Evolutionary conservation across 441 rosid species (phyloP).

Genomic region (Mallotus japonicus): DNA sequence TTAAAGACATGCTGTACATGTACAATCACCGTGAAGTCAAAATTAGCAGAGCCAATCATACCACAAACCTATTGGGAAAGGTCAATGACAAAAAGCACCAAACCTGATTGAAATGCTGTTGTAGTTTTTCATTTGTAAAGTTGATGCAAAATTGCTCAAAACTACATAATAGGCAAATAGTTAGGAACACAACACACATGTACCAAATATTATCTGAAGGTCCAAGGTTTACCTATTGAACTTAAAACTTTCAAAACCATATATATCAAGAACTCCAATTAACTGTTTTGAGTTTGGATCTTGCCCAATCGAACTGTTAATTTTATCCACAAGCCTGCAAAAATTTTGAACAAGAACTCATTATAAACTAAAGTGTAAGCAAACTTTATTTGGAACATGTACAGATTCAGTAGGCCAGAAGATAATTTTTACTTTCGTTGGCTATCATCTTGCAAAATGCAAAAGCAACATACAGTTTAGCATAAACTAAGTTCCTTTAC

Average conservation of each 20-base stretch:
- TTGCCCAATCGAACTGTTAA: slow-evolving; percentile 92
- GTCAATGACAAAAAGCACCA: slow-evolving; percentile 9
- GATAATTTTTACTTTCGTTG: neutral
- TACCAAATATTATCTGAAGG: slow-evolving; percentile 9
- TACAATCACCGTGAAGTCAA: slow-evolving; percentile 26
- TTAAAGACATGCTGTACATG: slow-evolving; percentile 93
- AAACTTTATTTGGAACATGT: slow-evolving; percentile 5
- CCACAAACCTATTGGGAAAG: neutral
- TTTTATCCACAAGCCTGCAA: slow-evolving; percentile 93
- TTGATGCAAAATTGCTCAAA: slow-evolving; percentile 99
- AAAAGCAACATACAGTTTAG: slow-evolving; percentile 3
- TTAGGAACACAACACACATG: slow-evolving; percentile 7
- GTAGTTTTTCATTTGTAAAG: slow-evolving; percentile 98
- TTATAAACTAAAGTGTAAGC: slow-evolving; percentile 6
- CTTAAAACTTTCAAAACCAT: slow-evolving; percentile 99
- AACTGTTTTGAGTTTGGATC: slow-evolving; percentile 91
- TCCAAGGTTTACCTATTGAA: slow-evolving; percentile 66
- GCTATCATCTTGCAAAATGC: neutral
- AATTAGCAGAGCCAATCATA: slow-evolving; percentile 18
- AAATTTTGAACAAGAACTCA: slow-evolving; percentile 17
- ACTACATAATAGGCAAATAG: slow-evolving; percentile 36
- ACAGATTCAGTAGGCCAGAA: neutral
- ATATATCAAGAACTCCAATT: slow-evolving; percentile 98
- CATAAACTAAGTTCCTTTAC: slow-evolving; percentile 39
- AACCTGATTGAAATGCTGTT: slow-evolving; percentile 99